Conservation (phyloP, 192 early-diverging fungal genomes). For the Linnemannia schmuckeri region DNA sequence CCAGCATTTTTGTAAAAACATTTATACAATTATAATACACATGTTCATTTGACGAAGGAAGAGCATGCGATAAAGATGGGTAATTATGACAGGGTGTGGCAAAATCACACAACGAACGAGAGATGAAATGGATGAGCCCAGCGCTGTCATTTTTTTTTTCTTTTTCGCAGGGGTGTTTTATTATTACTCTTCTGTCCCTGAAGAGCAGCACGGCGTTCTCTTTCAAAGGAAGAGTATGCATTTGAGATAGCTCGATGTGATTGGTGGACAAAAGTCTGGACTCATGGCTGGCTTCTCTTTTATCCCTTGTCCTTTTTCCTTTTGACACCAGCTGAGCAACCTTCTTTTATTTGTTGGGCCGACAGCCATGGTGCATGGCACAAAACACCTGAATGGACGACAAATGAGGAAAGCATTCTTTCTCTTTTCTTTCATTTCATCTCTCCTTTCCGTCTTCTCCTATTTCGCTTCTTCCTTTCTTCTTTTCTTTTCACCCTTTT, state of each 20-base stretch:
- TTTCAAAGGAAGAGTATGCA: neutral
- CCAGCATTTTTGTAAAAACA: neutral
- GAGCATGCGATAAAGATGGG: neutral
- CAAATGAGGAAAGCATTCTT: neutral
- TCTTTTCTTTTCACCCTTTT: neutral
- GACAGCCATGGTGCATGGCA: neutral
- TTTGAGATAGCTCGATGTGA: neutral
- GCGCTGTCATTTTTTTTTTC: neutral
- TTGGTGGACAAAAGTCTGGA: neutral
- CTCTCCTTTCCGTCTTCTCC: neutral
- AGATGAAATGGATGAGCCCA: neutral
- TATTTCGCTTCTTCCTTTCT: neutral
- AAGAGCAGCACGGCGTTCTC: neutral
- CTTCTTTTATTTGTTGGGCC: conserved; percentile 1
- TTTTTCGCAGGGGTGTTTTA: neutral
- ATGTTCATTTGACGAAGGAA: neutral
- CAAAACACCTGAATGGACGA: neutral
- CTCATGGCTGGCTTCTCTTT: neutral
- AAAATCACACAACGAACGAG: neutral
- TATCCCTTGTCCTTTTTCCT: neutral
- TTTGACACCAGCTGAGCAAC: neutral
- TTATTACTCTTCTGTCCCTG: neutral
- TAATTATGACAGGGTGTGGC: neutral
- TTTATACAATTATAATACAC: neutral
- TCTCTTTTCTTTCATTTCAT: neutral